Percentiles rank a stretch among this genome's conserved stretches.
phyloP scores from a whole-genome alignment of 495 filamentous ascomycete genomes.

The Corynascus novoguineensis region DNA sequence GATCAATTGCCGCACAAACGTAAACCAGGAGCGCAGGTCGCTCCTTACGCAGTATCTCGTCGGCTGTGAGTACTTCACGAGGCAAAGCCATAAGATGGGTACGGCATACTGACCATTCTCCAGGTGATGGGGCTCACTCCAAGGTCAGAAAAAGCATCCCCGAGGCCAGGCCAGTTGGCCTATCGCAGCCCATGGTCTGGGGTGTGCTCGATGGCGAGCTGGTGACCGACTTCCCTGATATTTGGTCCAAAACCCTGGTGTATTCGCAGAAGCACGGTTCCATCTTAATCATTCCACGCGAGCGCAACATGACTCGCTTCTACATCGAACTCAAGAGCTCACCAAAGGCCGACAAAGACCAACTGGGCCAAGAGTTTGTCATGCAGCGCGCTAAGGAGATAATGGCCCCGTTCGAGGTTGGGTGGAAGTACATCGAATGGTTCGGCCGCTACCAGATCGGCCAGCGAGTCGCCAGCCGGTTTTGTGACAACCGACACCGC shows the following conservation, averaged over 20 bases:
- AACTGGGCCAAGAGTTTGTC: conserved; percentile 56
- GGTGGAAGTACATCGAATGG: conserved; percentile 59
- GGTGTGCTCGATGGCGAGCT: conserved; percentile 64
- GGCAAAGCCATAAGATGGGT: too few relatives aligned
- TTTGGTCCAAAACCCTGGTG: conserved; percentile 63
- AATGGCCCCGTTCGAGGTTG: conserved; percentile 55
- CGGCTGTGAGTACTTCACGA: conserved; percentile 39
- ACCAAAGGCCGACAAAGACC: conserved; percentile 43
- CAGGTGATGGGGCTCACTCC: conserved; percentile 48
- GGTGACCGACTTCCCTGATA: conserved; percentile 62
- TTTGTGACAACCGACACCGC: conserved; percentile 48
- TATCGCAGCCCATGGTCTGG: conserved; percentile 61
- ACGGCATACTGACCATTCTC: conserved; percentile 20
- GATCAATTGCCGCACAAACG: conserved; percentile 37
- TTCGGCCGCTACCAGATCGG: conserved; percentile 59
- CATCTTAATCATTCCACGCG: conserved; percentile 62
- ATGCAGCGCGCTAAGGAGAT: conserved; percentile 58
- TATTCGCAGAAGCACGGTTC: conserved; percentile 56
- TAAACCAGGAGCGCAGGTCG: conserved; percentile 38
- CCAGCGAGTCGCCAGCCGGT: conserved; percentile 58
- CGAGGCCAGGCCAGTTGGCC: conserved; percentile 51
- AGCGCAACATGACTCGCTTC: conserved; percentile 60
- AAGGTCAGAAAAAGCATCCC: conserved; percentile 52
- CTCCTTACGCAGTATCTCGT: conserved; percentile 47
- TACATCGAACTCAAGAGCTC: conserved; percentile 61